Conservation (phyloP, 2,329 filamentous ascomycete genomes). For the Didymella sp. region DNA sequence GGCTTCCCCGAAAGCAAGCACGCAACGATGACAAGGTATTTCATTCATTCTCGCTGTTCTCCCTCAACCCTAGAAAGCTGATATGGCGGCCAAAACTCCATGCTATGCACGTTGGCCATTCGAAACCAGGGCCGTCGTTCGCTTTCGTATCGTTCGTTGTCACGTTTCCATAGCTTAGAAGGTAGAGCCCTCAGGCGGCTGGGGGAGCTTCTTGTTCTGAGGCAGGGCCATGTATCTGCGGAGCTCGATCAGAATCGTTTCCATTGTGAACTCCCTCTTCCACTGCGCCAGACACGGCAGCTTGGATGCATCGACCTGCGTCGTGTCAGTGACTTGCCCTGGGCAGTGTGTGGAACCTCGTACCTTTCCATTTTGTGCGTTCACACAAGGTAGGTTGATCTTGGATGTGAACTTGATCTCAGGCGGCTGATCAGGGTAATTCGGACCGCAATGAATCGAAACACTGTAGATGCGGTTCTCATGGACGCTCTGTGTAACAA, state of each 20-base stretch:
- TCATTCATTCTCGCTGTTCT: slow-evolving; percentile 19
- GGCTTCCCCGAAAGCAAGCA: neutral
- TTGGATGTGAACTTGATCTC: slow-evolving; percentile 91
- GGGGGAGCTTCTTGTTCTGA: slow-evolving; percentile 91
- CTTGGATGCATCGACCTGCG: slow-evolving; percentile 79
- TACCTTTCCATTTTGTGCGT: slow-evolving; percentile 77
- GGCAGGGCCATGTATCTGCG: slow-evolving; percentile 94
- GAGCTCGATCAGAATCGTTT: slow-evolving; percentile 87
- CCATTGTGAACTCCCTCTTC: slow-evolving; percentile 94
- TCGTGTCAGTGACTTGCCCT: slow-evolving; percentile 9
- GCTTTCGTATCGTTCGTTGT: slow-evolving; percentile 14
- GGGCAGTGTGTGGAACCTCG: slow-evolving; percentile 2
- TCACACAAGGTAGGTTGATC: slow-evolving; percentile 96
- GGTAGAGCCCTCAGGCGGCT: slow-evolving; percentile 84
- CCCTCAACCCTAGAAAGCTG: slow-evolving; percentile 16
- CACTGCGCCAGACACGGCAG: slow-evolving; percentile 86
- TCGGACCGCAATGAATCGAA: slow-evolving; percentile 90
- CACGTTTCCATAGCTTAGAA: slow-evolving; percentile 48
- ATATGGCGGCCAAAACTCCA: slow-evolving; percentile 37
- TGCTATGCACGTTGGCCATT: slow-evolving; percentile 37
- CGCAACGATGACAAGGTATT: slow-evolving; percentile 9
- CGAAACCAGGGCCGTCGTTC: slow-evolving; percentile 8
- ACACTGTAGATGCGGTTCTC: slow-evolving; percentile 99
- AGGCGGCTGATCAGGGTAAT: slow-evolving; percentile 89
- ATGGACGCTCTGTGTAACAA: slow-evolving; percentile 74